Evolutionary conservation across 805 yeast species (phyloP).

Genomic region (Candida pseudofarinosa): DNA sequence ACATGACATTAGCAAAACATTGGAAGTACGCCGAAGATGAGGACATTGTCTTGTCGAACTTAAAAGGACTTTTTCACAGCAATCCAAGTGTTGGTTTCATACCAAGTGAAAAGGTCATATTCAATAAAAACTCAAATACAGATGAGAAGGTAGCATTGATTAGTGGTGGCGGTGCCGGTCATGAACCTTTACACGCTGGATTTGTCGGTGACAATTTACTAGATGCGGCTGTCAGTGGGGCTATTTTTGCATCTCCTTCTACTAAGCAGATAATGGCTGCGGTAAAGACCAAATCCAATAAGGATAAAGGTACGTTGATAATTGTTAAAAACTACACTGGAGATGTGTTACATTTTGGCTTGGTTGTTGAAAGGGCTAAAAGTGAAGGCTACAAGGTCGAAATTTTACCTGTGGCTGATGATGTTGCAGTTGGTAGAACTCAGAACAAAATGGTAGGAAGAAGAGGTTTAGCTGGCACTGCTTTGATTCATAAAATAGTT

Average conservation of each 20-base stretch:
- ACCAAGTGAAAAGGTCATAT: slow-evolving; percentile 55
- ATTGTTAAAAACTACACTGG: slow-evolving; percentile 94
- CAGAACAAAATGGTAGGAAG: slow-evolving; percentile 92
- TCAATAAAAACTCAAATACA: slow-evolving; percentile 34
- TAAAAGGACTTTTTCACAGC: slow-evolving; percentile 49
- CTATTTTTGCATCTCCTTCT: slow-evolving; percentile 92
- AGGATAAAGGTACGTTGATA: slow-evolving; percentile 62
- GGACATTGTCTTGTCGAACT: slow-evolving; percentile 45
- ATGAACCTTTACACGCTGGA: slow-evolving; percentile 92
- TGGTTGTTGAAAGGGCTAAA: slow-evolving; percentile 85
- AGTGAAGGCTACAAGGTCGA: slow-evolving; percentile 70
- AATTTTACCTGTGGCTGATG: slow-evolving; percentile 80
- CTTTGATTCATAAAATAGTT: slow-evolving; percentile 76
- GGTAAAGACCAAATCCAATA: slow-evolving; percentile 51
- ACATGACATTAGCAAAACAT: slow-evolving; percentile 39
- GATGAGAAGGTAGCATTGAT: slow-evolving; percentile 62
- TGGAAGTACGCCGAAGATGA: slow-evolving; percentile 44
- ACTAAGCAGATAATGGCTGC: slow-evolving; percentile 80
- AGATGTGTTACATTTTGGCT: slow-evolving; percentile 87
- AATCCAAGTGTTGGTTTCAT: slow-evolving; percentile 55
- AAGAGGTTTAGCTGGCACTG: slow-evolving; percentile 91
- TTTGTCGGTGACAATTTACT: slow-evolving; percentile 81
- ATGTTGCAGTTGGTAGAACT: slow-evolving; percentile 87
- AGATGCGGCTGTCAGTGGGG: slow-evolving; percentile 87
- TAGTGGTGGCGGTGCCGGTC: slow-evolving; percentile 96